A percentile compares a stretch with the other conserved stretches of the same genome.
These are phyloP conservation scores for Rugonectria rugulosa DNA, from an alignment of 2,329 filamentous ascomycete species.

Conservation along the genomic window DNA sequence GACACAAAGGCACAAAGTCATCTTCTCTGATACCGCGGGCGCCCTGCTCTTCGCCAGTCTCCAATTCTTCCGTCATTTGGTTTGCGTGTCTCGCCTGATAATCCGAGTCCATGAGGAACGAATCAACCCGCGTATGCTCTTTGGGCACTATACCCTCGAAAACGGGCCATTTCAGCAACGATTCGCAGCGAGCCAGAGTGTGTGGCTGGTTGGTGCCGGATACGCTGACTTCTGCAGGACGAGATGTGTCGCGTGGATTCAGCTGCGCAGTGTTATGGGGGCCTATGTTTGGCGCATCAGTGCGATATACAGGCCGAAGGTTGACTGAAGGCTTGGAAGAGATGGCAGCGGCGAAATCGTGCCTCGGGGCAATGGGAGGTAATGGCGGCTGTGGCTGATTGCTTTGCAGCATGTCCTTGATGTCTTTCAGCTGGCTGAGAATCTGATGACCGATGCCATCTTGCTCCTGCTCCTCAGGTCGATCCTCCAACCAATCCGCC, in stretches of 20 bases:
- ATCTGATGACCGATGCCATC: constrained; percentile 17
- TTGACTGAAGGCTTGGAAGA: too few species aligned
- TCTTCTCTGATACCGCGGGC: constrained; percentile 16
- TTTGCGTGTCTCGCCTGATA: background rate
- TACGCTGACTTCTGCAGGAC: too few species aligned
- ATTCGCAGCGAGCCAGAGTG: constrained; percentile 16
- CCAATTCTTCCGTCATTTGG: background rate
- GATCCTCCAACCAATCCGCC: constrained; percentile 3
- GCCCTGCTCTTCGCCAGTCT: background rate
- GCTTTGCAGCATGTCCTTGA: constrained; percentile 13
- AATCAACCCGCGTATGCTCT: constrained; percentile 11
- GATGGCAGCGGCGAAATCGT: too few species aligned
- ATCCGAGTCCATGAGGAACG: constrained; percentile 20
- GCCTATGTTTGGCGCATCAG: too few species aligned
- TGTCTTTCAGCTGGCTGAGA: constrained; percentile 20
- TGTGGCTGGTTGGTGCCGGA: constrained; percentile 10
- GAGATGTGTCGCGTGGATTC: too few species aligned
- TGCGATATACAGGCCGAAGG: too few species aligned
- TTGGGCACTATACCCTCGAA: constrained; percentile 13
- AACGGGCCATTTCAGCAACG: constrained; percentile 18
- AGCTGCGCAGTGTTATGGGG: background rate
- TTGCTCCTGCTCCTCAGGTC: background rate
- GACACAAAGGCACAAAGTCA: constrained; percentile 18
- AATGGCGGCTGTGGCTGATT: background rate
- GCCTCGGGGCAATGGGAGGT: background rate